Evolutionary conservation across 2,329 filamentous ascomycete genomes (phyloP), one percentile per base, ranked within the genome.

Genomic region (Scytalidium lignicola): DNA sequence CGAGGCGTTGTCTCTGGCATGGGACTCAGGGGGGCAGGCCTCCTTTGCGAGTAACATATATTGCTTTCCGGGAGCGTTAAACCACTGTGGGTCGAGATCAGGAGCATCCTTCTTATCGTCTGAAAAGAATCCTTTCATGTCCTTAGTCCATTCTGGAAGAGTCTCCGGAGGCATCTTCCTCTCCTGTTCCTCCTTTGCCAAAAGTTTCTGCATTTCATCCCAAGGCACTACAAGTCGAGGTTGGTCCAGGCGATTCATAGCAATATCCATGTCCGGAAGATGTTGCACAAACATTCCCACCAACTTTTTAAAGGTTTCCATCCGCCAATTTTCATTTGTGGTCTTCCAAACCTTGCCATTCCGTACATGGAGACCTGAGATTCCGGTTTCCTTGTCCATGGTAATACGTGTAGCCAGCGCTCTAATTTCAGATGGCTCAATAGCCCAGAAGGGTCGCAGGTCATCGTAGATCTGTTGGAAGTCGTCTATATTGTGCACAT

Each of bases 381-480:
- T 49, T 2, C 55, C 55, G 41, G 55, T 51, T 3, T 43, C 37
- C 22, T 54, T 47, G 12, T 62, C 54, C 13, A 50, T 52, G 10
- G 69, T 62, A 44, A 70, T 65, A 26, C 67, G 63, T 17, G 70
- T 64, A 26, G 77, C 73, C 28, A 80, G 64, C 2, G 70, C 55
- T 28, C 66, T 57, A 29, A 69, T 65, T 2, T 58, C 56, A 6
- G 54, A 47, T 7, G 67, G 66, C 17, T 66, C 58, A 2, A 69
- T 51, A 21, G 59, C 78, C 80, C 80, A 84, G 58, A 79, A 83
- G 2, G 81, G 81, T 42, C 75, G 68, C 47, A 84, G 58, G 59
- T 85, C 81, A 54, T 81, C 75, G 67, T 82, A 80, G 50, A 85
- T 80, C 51, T 80, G 79, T 58, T 83, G 78, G 65, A 82, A 85